Evolutionary conservation across 768 basidiomycete genomes (phyloP), one percentile per base, ranked within the genome.

Genomic region (Tylopilus subfusipes): DNA sequence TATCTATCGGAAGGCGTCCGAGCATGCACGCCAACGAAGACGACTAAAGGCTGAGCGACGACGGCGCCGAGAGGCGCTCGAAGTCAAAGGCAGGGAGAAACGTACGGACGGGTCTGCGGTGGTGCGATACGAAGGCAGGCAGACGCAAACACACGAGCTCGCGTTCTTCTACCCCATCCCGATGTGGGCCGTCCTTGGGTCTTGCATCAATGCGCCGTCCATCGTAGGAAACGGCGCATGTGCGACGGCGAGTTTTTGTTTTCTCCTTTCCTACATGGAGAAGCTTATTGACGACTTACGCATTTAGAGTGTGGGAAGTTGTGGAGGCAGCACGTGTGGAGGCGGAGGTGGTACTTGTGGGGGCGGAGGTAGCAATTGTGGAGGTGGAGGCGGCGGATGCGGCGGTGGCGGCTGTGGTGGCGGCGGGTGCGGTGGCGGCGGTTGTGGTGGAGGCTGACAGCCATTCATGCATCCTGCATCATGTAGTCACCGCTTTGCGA

Each of bases 81-180:
- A 52, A 1, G 46, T 27, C 11, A 36, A n/a, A 8, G 36, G 18
- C 18, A 36, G 8, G 36, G 33, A 47, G 7, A 29, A 16, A 12
- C 18, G 16, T 4, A 39, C 30, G 10, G 29, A 16, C 10, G 12
- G 5, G 43, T 5, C 45, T 4, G 25, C 0, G 1, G 39, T 22
- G 12, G 6, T 4, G 30, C 44, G 21, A 18, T 27, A 21, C 30
- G 9, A 42, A 14, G 25, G 45, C 21, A 18, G 21, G 5, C 5
- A 1, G 18, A 36, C 36, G 19, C n/a, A 31, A 13, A 8, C 18
- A 16, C 54, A 60, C 24, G 53, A n/a, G 1, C 42, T 50, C 5
- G 33, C 58, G 2, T 60, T 60, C 21, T 50, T 60, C 7, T 60
- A 60, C 16, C 59, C 59, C 14, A 5, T 60, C 3, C 59, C 59